Conservation (phyloP, 2,329 filamentous ascomycete species). For the Lachnellula subtilissima region DNA sequence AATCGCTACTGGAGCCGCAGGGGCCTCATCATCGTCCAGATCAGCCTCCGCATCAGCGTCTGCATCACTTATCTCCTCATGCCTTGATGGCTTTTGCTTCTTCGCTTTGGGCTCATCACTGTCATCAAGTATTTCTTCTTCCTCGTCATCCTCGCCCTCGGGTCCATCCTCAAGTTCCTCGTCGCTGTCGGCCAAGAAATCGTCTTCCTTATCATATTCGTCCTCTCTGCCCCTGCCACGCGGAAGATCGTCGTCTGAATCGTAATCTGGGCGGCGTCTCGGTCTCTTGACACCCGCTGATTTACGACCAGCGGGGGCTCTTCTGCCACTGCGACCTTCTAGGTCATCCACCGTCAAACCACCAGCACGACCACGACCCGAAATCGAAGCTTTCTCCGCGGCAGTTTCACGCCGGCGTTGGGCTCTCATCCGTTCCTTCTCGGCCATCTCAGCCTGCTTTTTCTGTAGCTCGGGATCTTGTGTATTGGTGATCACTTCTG, state of each 20-base stretch:
- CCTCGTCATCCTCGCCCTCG: slow-evolving; percentile 48
- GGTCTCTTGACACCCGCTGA: slow-evolving; percentile 48
- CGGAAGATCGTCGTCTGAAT: slow-evolving; percentile 70
- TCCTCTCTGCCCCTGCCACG: slow-evolving; percentile 55
- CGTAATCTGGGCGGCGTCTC: slow-evolving; percentile 59
- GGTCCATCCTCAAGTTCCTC: slow-evolving; percentile 60
- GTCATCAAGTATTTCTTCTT: slow-evolving; percentile 41
- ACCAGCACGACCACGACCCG: slow-evolving; percentile 41
- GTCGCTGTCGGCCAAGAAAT: slow-evolving; percentile 71
- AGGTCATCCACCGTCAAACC: slow-evolving; percentile 65
- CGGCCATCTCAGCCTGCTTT: slow-evolving; percentile 66
- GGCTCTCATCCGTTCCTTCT: slow-evolving; percentile 66
- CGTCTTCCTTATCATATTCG: slow-evolving; percentile 75
- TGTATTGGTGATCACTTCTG: slow-evolving; percentile 65
- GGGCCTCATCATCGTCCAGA: slow-evolving; percentile 44
- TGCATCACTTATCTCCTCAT: slow-evolving; percentile 40
- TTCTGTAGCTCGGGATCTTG: slow-evolving; percentile 73
- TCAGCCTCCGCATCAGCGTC: slow-evolving; percentile 51
- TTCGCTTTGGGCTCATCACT: slow-evolving; percentile 29
- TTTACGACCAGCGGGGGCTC: slow-evolving; percentile 47
- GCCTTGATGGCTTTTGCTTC: slow-evolving; percentile 30
- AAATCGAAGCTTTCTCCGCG: slow-evolving; percentile 46
- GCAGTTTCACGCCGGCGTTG: slow-evolving; percentile 65
- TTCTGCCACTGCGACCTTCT: slow-evolving; percentile 54
- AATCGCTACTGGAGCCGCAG: slow-evolving; percentile 33